A percentile compares a stretch with the other conserved stretches of the same genome.
These are phyloP conservation scores for Talaromyces albobiverticillius DNA, from an alignment of 2,329 filamentous ascomycete species.

Conservation along the genomic window DNA sequence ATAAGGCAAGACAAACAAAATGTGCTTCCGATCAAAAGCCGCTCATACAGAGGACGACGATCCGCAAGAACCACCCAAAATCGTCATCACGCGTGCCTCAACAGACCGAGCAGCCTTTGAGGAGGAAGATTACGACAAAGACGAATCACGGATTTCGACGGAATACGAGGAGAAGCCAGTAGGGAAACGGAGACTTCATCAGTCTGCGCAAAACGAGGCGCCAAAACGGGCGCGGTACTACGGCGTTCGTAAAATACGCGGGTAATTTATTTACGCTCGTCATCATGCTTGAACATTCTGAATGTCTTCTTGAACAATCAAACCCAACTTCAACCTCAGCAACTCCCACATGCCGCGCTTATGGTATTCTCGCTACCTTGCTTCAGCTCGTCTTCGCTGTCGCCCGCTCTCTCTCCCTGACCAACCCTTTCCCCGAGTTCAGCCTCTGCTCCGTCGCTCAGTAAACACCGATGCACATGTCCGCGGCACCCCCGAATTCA, in stretches of 20 bases:
- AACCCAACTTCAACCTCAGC: too few species aligned
- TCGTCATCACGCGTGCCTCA: conserved; percentile 5
- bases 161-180: background rate
- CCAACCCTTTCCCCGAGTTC: conserved; percentile 9
- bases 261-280: conserved; percentile 4
- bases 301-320: background rate
- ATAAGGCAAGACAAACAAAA: background rate
- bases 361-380: conserved; percentile 29
- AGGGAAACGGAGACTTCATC: conserved; percentile 1
- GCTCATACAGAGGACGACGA: background rate
- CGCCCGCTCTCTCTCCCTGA: conserved; percentile 19
- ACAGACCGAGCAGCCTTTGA: conserved; percentile 2
- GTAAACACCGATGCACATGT: conserved; percentile 21
- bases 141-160: background rate
- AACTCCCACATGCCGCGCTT: conserved; percentile 33
- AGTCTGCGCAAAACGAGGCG: background rate
- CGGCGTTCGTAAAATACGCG: background rate
- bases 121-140: background rate
- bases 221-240: conserved; percentile 33
- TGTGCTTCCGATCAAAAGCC: conserved; percentile 1
- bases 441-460: conserved; percentile 18
- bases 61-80: background rate
- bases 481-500: conserved; percentile 13
- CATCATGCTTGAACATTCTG: background rate
- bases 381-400: conserved; percentile 26